Conservation (phyloP, 495 filamentous ascomycete genomes). For the Penicillium robsamsonii region DNA sequence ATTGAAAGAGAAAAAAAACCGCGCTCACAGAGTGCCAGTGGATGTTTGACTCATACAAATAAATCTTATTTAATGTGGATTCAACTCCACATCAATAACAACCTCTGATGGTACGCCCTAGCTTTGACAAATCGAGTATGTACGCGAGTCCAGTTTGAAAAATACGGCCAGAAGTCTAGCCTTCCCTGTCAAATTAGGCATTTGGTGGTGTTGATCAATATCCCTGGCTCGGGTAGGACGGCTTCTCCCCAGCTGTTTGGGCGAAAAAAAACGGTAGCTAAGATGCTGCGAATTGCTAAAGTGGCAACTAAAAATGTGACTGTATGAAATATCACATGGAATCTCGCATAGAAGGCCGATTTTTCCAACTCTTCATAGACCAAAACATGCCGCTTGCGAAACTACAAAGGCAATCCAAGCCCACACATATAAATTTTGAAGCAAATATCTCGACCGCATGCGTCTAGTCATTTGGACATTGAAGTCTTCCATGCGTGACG, state of each 20-base stretch:
- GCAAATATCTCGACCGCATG: constrained; percentile 13
- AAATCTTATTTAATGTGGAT: constrained; percentile 13
- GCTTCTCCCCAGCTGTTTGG: constrained; percentile 17
- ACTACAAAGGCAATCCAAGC: background rate
- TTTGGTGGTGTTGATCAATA: constrained; percentile 20
- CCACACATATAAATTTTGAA: background rate
- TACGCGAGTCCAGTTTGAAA: constrained; percentile 7
- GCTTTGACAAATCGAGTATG: constrained; percentile 7
- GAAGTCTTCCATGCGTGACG: constrained; percentile 9
- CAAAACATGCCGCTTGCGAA: background rate
- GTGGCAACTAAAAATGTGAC: constrained; percentile 16
- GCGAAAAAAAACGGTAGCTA: constrained; percentile 14
- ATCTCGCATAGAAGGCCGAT: constrained; percentile 10
- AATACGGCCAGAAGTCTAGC: constrained; percentile 11
- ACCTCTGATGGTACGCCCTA: constrained; percentile 20
- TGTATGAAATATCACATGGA: constrained; percentile 3
- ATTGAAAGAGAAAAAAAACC: background rate
- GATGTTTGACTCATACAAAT: constrained; percentile 16
- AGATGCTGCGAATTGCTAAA: constrained; percentile 8
- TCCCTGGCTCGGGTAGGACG: constrained; percentile 26
- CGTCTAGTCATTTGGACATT: constrained; percentile 10
- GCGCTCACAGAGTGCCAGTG: constrained; percentile 12
- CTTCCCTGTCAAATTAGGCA: constrained; percentile 19
- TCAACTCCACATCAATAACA: constrained; percentile 17
- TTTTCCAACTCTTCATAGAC: background rate